phyloP scores from a whole-genome alignment of 129 eudicot genomes.

The sunflower (Helianthus annuus) region DNA sequence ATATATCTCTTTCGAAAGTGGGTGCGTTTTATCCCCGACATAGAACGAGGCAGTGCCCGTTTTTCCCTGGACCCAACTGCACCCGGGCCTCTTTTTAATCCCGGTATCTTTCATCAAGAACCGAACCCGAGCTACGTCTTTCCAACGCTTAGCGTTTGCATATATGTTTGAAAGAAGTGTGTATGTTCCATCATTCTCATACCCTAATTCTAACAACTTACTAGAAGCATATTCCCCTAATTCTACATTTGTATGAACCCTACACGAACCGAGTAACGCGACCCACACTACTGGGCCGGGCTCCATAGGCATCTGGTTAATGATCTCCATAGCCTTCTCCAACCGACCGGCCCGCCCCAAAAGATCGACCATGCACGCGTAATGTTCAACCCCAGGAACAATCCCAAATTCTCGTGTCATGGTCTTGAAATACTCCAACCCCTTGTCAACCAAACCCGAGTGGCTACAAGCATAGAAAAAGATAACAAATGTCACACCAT shows the following conservation, averaged over 20 bases:
- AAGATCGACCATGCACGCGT: slow-evolving; percentile 84
- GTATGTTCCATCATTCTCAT: slow-evolving; percentile 73
- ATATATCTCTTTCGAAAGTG: slow-evolving; percentile 56
- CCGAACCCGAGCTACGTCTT: slow-evolving; percentile 70
- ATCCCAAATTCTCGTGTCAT: slow-evolving; percentile 63
- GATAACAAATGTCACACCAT: slow-evolving; percentile 76
- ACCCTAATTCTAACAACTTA: slow-evolving; percentile 55
- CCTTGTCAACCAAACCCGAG: slow-evolving; percentile 71
- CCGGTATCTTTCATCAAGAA: slow-evolving; percentile 66
- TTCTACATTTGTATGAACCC: slow-evolving; percentile 80
- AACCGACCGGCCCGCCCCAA: slow-evolving; percentile 84
- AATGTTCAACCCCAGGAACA: slow-evolving; percentile 73
- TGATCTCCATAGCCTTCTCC: slow-evolving; percentile 65
- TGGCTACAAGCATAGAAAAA: slow-evolving; percentile 91
- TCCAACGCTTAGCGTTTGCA: slow-evolving; percentile 82
- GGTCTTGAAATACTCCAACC: slow-evolving; percentile 55
- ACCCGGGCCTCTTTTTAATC: slow-evolving; percentile 79
- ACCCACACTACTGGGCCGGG: slow-evolving; percentile 77
- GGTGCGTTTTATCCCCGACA: slow-evolving; percentile 82
- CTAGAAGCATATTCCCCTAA: slow-evolving; percentile 77
- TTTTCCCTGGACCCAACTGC: slow-evolving; percentile 94
- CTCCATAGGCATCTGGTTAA: slow-evolving; percentile 76
- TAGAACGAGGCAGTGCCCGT: slow-evolving; percentile 58
- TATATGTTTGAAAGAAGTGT: slow-evolving; percentile 88
- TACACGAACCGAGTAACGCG: slow-evolving; percentile 71